A percentile compares a stretch with the other conserved stretches of the same genome.
Evolutionary conservation across 1,139 yeast species (phyloP).

Genomic region (Magnusiomyces tetraspermus): DNA sequence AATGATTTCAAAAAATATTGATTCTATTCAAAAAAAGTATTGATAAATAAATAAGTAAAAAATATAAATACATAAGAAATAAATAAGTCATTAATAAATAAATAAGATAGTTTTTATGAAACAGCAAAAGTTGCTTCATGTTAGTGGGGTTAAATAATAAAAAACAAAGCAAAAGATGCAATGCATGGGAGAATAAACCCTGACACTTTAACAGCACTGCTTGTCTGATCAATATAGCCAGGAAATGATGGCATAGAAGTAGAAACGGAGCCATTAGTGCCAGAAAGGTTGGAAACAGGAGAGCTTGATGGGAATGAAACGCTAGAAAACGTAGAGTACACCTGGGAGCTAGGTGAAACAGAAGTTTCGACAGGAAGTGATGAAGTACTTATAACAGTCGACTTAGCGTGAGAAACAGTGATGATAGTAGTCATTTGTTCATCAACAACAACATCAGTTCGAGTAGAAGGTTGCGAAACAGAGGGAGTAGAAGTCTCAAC

Average conservation of each 20-base stretch:
- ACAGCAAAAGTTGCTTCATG: too few relatives aligned
- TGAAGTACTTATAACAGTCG: too few relatives aligned
- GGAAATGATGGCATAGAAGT: not conserved
- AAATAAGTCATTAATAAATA: too few relatives aligned
- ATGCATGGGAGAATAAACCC: not conserved
- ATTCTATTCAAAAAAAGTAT: too few relatives aligned
- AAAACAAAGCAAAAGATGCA: not conserved
- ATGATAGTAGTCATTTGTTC: not conserved
- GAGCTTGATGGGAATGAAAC: not conserved
- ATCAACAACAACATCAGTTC: not conserved
- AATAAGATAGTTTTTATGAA: too few relatives aligned
- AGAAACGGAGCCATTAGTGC: not conserved
- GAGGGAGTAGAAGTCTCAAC: not conserved
- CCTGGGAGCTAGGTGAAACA: too few relatives aligned
- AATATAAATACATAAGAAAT: too few relatives aligned
- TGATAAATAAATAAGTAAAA: too few relatives aligned
- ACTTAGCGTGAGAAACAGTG: not conserved
- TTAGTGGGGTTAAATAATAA: too few relatives aligned
- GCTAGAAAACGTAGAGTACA: not conserved
- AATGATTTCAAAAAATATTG: too few relatives aligned
- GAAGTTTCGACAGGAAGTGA: too few relatives aligned
- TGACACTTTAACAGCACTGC: not conserved
- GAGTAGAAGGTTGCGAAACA: not conserved
- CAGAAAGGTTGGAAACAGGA: not conserved
- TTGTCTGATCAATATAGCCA: not conserved